These are phyloP conservation scores for Phytopythium mirpurense DNA, from an alignment of 352 stramenopile species.

Conservation along the genomic window DNA sequence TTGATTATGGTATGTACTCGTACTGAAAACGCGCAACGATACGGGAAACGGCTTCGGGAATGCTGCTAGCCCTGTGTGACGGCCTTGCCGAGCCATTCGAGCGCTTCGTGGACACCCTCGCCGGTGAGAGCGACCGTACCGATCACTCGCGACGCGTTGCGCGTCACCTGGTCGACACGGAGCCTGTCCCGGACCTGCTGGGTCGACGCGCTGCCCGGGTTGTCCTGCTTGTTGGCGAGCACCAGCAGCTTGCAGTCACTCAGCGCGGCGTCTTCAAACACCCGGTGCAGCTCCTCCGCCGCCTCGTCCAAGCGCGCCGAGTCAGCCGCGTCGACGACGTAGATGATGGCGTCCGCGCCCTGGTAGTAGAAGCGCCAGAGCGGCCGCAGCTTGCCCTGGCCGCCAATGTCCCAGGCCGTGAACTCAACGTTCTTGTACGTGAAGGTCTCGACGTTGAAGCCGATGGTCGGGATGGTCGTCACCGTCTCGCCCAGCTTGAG, in stretches of 20 bases:
- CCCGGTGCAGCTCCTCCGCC: slow-evolving; percentile 23
- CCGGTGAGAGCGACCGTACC: slow-evolving; percentile 23
- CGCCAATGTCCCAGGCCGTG: slow-evolving; percentile 79
- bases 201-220: slow-evolving; percentile 18
- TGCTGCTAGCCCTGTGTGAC: slow-evolving; percentile 19
- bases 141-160: slow-evolving; percentile 25
- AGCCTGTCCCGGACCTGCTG: slow-evolving; percentile 25
- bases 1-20: too few species aligned
- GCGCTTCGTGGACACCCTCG: slow-evolving; percentile 35
- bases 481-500: slow-evolving; percentile 64
- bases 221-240: slow-evolving; percentile 43
- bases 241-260: slow-evolving; percentile 30
- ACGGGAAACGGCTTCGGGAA: too few species aligned
- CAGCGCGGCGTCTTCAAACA: slow-evolving; percentile 39
- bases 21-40: too few species aligned
- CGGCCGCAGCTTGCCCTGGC: slow-evolving; percentile 56
- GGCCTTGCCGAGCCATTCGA: slow-evolving; percentile 34
- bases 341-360: slow-evolving; percentile 71
- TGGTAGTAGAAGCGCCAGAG: slow-evolving; percentile 77
- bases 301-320: slow-evolving; percentile 40
- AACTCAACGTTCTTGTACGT: slow-evolving; percentile 66
- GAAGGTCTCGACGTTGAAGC: slow-evolving; percentile 79
- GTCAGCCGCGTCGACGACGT: slow-evolving; percentile 73
- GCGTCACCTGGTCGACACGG: slow-evolving; percentile 24
- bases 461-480: slow-evolving; percentile 69